Percentiles rank a stretch among this genome's conserved stretches.
Evolutionary conservation across 495 filamentous ascomycete genomes (phyloP).

Genomic region (Penicillium verhagenii): DNA sequence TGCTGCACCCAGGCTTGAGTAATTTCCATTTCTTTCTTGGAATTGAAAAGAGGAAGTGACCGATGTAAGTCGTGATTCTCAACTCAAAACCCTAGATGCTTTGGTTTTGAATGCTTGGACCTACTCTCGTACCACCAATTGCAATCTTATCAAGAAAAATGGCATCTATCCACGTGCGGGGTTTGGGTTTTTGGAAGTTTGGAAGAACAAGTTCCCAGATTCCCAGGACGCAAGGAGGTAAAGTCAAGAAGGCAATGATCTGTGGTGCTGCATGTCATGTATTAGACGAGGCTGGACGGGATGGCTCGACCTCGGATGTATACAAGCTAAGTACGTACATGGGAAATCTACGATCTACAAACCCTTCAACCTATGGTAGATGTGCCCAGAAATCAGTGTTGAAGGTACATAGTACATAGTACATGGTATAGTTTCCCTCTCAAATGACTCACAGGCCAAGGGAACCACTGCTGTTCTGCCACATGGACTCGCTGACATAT

Average conservation of each 20-base stretch:
- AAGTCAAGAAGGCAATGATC: not conserved
- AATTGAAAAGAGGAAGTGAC: not conserved
- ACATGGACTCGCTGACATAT: not conserved
- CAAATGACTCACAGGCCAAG: not conserved
- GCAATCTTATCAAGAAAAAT: slow-evolving; percentile 4
- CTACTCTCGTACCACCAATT: not conserved
- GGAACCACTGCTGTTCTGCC: not conserved
- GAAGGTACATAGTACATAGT: not conserved
- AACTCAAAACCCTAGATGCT: too few relatives aligned
- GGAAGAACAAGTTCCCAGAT: not conserved
- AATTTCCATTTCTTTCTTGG: too few relatives aligned
- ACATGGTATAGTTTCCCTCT: not conserved
- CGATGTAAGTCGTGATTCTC: not conserved
- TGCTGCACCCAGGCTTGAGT: too few relatives aligned
- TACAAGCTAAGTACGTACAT: too few relatives aligned
- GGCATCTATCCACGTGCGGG: slow-evolving; percentile 4
- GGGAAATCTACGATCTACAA: not conserved
- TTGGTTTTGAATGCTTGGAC: not conserved
- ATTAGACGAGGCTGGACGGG: too few relatives aligned
- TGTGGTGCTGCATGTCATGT: slow-evolving; percentile 8
- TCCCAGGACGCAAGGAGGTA: slow-evolving; percentile 5
- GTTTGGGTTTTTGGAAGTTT: not conserved
- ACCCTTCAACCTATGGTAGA: too few relatives aligned
- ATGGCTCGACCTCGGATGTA: too few relatives aligned
- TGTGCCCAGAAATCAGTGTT: too few relatives aligned